These are phyloP conservation scores for Lotmaria passim DNA, from an alignment of 208 protist species.

Conservation along the genomic window DNA sequence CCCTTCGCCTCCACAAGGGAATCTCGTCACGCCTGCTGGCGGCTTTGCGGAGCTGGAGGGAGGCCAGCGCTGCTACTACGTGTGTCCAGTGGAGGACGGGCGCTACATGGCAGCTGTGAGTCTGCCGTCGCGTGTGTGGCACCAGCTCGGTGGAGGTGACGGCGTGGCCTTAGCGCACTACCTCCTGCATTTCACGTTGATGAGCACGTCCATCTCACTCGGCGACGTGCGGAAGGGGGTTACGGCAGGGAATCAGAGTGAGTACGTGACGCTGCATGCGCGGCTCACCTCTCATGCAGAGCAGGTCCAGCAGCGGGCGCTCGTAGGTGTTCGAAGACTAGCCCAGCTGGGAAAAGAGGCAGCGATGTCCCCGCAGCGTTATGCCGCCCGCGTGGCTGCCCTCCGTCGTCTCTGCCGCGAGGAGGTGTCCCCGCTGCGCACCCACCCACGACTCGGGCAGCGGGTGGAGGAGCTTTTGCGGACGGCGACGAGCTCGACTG, in stretches of 20 bases:
- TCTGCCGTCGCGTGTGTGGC: slow-evolving; percentile 48
- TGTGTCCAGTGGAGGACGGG: slow-evolving; percentile 56
- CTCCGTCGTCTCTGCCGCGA: slow-evolving; percentile 40
- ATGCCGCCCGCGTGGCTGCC: slow-evolving; percentile 11
- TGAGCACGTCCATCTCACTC: slow-evolving; percentile 30
- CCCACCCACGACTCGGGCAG: slow-evolving; percentile 23
- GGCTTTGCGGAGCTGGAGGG: slow-evolving; percentile 25
- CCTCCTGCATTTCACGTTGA: slow-evolving; percentile 54
- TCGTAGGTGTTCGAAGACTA: slow-evolving; percentile 31
- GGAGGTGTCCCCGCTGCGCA: slow-evolving; percentile 33
- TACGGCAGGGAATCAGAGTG: slow-evolving; percentile 18
- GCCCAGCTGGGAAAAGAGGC: background rate
- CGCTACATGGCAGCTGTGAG: slow-evolving; percentile 46
- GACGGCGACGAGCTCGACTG: slow-evolving; percentile 33
- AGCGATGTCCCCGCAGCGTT: background rate
- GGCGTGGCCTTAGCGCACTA: slow-evolving; percentile 23
- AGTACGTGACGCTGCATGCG: slow-evolving; percentile 55
- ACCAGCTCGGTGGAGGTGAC: slow-evolving; percentile 39
- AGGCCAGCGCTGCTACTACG: slow-evolving; percentile 43
- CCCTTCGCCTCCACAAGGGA: background rate
- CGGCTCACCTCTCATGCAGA: slow-evolving; percentile 39
- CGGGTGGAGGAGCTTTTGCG: slow-evolving; percentile 48
- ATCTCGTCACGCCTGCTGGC: background rate
- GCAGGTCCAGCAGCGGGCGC: slow-evolving; percentile 42
- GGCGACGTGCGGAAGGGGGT: slow-evolving; percentile 27